Base-by-base conservation (phyloP, 352 stramenopile species). In the Pythium chondricola region DNA sequence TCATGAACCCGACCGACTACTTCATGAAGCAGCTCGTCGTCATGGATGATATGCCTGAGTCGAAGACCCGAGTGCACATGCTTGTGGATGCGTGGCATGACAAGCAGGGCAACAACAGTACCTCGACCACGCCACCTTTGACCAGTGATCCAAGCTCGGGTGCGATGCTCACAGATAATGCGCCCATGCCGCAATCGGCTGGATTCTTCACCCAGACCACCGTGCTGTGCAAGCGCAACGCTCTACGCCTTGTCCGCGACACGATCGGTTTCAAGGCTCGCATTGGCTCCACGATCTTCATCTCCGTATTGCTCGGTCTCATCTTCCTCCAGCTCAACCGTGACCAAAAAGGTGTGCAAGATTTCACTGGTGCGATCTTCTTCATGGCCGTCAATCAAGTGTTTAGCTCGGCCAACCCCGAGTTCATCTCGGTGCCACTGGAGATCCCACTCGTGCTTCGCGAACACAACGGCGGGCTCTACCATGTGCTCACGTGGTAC, bases 331-430 rank as follows among this genome's bases (percentile, higher is more conserved):
- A 58, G 33, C 58, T 81, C n/a, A 65, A 81, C 8, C 46, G 70
- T 8, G 25, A 78, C 21, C 64, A 77, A 35, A 59, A 79, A 20
- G 66, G 72, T 2, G 74, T 80, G 26, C 72, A 84, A 43, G 76
- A 79, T 43, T 77, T 75, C 38, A 38, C 59, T 1, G 69, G 72
- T 20, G 55, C 54, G 8, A 78, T 81, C 48, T 84, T 82, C 59
- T 61, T 61, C 40, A 55, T 61, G 20, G 44, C 45, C 8, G 53
- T 61, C 20, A 61, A 61, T 33, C 41, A 43, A 11, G n/a, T 54
- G 21, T 61, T 61, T 32, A 61, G 56, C 27, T 58, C 52, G 5
- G 59, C 62, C 17, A 71, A 67, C 42, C 56, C 62, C 6, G 57
- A 67, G 30, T 67, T 71, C 31, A 53, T 67, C 21, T 47, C 58